Evolutionary conservation across 495 filamentous ascomycete species (phyloP), one percentile per base, ranked within the genome.

Genomic region (Astrocystis sublimbata): DNA sequence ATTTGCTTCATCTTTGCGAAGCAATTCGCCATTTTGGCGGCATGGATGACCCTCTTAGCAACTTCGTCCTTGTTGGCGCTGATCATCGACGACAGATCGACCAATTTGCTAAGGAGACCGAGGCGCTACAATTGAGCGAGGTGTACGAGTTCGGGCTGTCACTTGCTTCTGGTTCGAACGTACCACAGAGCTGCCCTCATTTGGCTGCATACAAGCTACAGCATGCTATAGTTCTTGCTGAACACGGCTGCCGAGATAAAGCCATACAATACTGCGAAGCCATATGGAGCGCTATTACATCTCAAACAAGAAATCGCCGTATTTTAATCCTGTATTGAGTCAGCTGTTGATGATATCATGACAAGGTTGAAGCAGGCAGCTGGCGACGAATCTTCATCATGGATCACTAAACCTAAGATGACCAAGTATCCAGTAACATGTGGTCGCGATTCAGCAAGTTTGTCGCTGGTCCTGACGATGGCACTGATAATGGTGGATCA

Each of bases 391-490:
- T 77, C 77, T 8, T 76, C 74, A 54, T 84, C 80, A 1, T 97
- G 92, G 92, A 92, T 98, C 41, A 89, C 91, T 1, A 94, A 91
- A 72, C 91, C 96, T 12, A 97, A 87, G 74, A 93, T 97, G 83
- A 94, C 71, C 96, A 92, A 70, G 91, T 98, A 0, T 96, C 91
- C 15, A 89, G 86, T 46, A 89, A 88, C 15, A 85, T 97, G 72
- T 93, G 90, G 86, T 89, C 87, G 53, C 90, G 87, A 31, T 96
- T 99, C 76, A 97, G 89, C 70, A 96, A 90, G 61, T 98, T 98
- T 67, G 91, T 99, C 52, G 88, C 89, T 56, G 96, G 96, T 5
- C 93, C 97, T 54, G 93, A 98, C 26, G 85, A 85, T 5, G 77
- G 76, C 40, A 79, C 76, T 23, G 85, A 83, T 3, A 83, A 81